Evolutionary conservation across 169 alveolate species (phyloP), one percentile per base, ranked within the genome.

Genomic region (Theileria parva): DNA sequence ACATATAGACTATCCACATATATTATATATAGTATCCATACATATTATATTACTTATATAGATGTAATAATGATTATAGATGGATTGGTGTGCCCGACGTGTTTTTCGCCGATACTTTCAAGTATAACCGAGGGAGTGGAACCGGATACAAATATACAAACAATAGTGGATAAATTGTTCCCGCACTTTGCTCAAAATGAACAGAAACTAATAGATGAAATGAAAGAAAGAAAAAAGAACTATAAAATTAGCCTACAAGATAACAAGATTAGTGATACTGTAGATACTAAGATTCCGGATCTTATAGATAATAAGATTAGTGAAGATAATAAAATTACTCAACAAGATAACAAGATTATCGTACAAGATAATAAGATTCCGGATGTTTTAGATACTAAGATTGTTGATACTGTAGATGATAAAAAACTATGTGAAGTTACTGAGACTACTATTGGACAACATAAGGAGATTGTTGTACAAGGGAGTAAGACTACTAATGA

Each of bases 91-190:
- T 79, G 87, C 28, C 87, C 87, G 17, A 60, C 17, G 25, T 79
- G 87, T 64, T 34, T 60, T 37, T 11, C 66, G 21, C 23, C 80
- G 2, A 44, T 79, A 17, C 84, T 12, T n/a, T n/a, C 66, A 27
- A 63, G 75, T 51, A 48, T 50, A 39, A 11, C 28, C 0, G 87
- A 79, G 9, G 86, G 87, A 12, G 50, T 76, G 25, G 87, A 74
- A 23, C 53, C 74, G 59, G 87, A 79, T 48, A 37, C 57, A 21
- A 73, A 74, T 64, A 71, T 79, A 11, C 87, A 79, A 86, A 55
- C 79, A 13, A 30, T 79, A 34, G 87, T 79, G 74, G 87, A 79
- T 50, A 79, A 79, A 50, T 21, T 79, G 23, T 79, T 79, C 67
- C 87, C 87, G 17, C 32, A 75, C 0, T 73, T 73, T 74, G 57